These are phyloP conservation scores for Phaeotremella fagi DNA, from an alignment of 768 basidiomycete species.

Conservation along the genomic window DNA sequence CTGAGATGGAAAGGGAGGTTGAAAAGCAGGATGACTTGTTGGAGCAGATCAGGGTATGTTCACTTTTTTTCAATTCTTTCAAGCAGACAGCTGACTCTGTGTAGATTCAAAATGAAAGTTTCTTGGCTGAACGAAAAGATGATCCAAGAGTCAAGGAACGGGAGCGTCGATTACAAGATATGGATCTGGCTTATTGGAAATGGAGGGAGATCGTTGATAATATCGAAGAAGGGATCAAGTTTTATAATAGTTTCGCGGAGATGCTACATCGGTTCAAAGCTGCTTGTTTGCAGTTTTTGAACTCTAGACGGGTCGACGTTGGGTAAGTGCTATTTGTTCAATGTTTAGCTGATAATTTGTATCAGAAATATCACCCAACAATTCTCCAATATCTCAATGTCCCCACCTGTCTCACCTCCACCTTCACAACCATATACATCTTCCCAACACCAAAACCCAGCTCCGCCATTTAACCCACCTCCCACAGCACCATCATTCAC, in stretches of 20 bases:
- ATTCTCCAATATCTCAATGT: slow-evolving; percentile 11
- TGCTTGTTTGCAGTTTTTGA: slow-evolving; percentile 69
- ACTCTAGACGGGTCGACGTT: slow-evolving; percentile 65
- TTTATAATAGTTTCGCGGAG: slow-evolving; percentile 78
- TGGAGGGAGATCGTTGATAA: slow-evolving; percentile 80
- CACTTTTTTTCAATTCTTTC: neutral
- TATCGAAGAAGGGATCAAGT: slow-evolving; percentile 86
- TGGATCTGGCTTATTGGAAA: slow-evolving; percentile 80
- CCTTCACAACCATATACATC: neutral
- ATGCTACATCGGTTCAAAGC: slow-evolving; percentile 72
- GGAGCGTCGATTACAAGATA: slow-evolving; percentile 71
- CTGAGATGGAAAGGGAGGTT: slow-evolving; percentile 57
- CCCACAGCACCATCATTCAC: slow-evolving; percentile 17
- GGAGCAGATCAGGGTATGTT: slow-evolving; percentile 62
- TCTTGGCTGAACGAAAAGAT: slow-evolving; percentile 70
- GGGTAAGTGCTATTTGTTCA: slow-evolving; percentile 55
- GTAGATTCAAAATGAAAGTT: slow-evolving; percentile 64
- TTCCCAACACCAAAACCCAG: neutral
- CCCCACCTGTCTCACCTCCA: slow-evolving; percentile 3
- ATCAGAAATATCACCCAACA: slow-evolving; percentile 18
- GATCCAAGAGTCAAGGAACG: slow-evolving; percentile 73
- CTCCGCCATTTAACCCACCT: neutral
- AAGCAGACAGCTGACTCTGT: neutral
- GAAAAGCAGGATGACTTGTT: slow-evolving; percentile 65
- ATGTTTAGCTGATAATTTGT: neutral